A percentile compares a stretch with the other conserved stretches of the same genome.
phyloP scores from a whole-genome alignment of 2,329 filamentous ascomycete genomes.

The Lasiodiplodia citricola region DNA sequence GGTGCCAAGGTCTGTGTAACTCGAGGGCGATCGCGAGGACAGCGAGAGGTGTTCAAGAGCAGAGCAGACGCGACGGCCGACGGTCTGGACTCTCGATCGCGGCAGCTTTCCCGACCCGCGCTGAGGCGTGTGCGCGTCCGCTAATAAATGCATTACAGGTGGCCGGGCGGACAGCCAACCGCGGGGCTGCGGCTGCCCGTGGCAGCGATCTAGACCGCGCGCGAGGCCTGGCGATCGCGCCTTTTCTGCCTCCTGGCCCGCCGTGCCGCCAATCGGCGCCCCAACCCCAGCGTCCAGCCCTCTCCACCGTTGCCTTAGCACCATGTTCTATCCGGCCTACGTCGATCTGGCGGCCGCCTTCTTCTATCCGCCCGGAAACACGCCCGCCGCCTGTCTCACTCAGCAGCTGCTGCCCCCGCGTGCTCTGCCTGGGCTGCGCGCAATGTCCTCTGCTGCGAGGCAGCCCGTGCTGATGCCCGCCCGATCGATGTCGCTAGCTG shows the following conservation, averaged over 20 bases:
- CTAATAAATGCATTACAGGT: slow-evolving; percentile 18
- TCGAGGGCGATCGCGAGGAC: not conserved
- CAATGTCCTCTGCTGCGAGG: slow-evolving; percentile 59
- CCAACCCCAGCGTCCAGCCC: not conserved
- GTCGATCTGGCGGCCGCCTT: slow-evolving; percentile 28
- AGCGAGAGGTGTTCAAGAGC: not conserved
- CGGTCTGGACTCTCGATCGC: slow-evolving; percentile 5
- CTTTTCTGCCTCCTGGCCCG: not conserved
- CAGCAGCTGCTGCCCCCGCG: slow-evolving; percentile 51
- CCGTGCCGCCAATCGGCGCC: not conserved
- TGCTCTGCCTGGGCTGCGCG: slow-evolving; percentile 62
- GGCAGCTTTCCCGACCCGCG: slow-evolving; percentile 17
- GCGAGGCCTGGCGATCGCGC: not conserved
- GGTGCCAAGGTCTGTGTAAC: slow-evolving; percentile 16
- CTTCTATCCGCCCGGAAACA: slow-evolving; percentile 53
- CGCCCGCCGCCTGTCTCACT: slow-evolving; percentile 57
- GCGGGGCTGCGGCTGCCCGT: slow-evolving; percentile 2
- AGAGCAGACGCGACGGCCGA: slow-evolving; percentile 5
- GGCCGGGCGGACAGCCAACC: slow-evolving; percentile 15
- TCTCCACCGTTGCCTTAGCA: not conserved
- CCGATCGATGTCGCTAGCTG: slow-evolving; percentile 61
- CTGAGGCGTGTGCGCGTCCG: slow-evolving; percentile 9
- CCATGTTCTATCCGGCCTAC: slow-evolving; percentile 5
- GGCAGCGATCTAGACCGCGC: not conserved
- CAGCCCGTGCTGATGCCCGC: not conserved